phyloP scores from a whole-genome alignment of 2,329 filamentous ascomycete species.

The Phoma sp. region DNA sequence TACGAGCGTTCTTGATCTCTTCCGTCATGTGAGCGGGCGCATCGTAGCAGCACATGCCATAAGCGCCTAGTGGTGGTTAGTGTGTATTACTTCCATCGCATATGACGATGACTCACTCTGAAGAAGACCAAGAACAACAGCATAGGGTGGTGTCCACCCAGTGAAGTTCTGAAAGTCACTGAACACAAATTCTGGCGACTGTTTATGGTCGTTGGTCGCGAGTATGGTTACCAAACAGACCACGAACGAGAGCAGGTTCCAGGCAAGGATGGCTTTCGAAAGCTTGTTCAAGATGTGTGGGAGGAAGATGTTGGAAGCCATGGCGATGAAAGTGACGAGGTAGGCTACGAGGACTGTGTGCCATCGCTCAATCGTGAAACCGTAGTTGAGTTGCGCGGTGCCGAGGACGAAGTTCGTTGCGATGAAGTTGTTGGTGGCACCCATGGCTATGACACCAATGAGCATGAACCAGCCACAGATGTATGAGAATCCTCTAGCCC shows the following conservation, averaged over 20 bases:
- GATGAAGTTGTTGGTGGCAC: conserved; percentile 62
- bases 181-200: conserved; percentile 63
- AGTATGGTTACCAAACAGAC: conserved; percentile 60
- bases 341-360: conserved; percentile 63
- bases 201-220: conserved; percentile 61
- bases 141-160: conserved; percentile 59
- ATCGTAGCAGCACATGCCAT: conserved; percentile 62
- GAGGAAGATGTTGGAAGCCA: conserved; percentile 58
- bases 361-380: conserved; percentile 62
- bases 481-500: conserved; percentile 47
- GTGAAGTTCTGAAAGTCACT: conserved; percentile 61
- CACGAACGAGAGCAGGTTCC: conserved; percentile 62
- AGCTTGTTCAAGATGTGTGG: conserved; percentile 60
- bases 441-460: conserved; percentile 58
- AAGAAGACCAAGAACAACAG: conserved; percentile 60
- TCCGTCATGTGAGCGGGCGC: conserved; percentile 61
- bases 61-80: conserved; percentile 42
- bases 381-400: conserved; percentile 59
- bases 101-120: conserved; percentile 45
- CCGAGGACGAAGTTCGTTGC: conserved; percentile 63
- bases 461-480: conserved; percentile 49
- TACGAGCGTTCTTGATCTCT: conserved; percentile 60
- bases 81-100: background rate
- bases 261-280: conserved; percentile 57
- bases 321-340: conserved; percentile 53